Evolutionary conservation across 495 filamentous ascomycete species (phyloP).

Genomic region (Lentithecium fluviatile): DNA sequence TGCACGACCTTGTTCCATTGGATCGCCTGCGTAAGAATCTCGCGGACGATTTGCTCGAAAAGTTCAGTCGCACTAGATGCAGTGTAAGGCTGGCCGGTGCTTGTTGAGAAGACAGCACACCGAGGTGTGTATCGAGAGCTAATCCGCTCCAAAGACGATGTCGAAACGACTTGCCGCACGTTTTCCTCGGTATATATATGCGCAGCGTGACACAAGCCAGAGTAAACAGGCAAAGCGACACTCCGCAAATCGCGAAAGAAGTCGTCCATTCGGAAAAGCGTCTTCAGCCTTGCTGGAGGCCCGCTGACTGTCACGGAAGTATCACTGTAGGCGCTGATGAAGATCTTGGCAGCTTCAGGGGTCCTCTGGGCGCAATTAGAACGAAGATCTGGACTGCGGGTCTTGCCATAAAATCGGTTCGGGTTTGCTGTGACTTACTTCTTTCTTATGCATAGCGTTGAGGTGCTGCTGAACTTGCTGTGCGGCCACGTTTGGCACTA

Average conservation of each 20-base stretch:
- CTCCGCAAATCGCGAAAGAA: not conserved
- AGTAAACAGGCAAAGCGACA: not conserved
- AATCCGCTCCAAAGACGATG: not conserved
- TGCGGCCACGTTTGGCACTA: not conserved
- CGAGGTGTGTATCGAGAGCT: not conserved
- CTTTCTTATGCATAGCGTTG: not conserved
- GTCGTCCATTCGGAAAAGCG: not conserved
- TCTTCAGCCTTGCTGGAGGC: not conserved
- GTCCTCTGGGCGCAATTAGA: not conserved
- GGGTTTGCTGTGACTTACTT: not conserved
- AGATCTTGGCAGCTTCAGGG: not conserved
- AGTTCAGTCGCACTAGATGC: slow-evolving; percentile 17
- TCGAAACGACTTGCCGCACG: not conserved
- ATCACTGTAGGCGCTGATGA: not conserved
- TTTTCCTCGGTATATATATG: slow-evolving; percentile 5
- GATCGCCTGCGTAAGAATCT: slow-evolving; percentile 26
- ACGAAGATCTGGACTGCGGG: too few species aligned
- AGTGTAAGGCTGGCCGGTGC: slow-evolving; percentile 11
- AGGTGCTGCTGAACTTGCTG: not conserved
- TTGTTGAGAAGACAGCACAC: slow-evolving; percentile 16
- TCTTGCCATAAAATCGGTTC: not conserved
- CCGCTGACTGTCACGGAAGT: not conserved
- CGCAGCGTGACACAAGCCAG: slow-evolving; percentile 1
- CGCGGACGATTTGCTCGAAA: slow-evolving; percentile 5
- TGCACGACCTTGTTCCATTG: slow-evolving; percentile 2